Evolutionary conservation across 495 filamentous ascomycete species (phyloP).

Genomic region (Lasiosphaeria ovina): DNA sequence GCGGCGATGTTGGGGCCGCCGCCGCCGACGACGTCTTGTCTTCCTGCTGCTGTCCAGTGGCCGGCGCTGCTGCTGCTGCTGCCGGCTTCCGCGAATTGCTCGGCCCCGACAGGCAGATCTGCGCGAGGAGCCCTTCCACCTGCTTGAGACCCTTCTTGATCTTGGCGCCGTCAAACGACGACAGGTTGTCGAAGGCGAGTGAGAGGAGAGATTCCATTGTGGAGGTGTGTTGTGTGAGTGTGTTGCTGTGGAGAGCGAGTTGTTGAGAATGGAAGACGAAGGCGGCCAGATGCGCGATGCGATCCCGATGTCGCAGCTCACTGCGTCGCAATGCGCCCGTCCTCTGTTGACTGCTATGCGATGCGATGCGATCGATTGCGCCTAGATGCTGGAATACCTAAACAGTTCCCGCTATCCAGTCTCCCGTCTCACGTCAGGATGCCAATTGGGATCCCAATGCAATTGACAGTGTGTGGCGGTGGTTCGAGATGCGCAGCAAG

Average conservation of each 20-base stretch:
- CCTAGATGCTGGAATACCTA: no score
- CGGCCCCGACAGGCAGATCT: conserved; percentile 79
- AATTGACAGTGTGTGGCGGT: no score
- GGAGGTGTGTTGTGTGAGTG: neutral
- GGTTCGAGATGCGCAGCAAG: no score
- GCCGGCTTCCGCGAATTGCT: conserved; percentile 31
- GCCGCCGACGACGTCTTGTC: conserved; percentile 40
- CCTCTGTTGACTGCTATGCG: no score
- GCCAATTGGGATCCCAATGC: no score
- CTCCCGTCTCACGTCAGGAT: no score
- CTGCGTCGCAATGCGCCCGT: no score
- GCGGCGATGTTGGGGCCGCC: conserved; percentile 13
- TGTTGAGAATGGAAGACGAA: neutral
- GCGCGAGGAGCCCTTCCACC: conserved; percentile 91
- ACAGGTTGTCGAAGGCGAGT: conserved; percentile 93
- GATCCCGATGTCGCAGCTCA: no score
- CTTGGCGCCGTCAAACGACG: conserved; percentile 83
- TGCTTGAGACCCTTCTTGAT: conserved; percentile 92
- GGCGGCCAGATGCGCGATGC: neutral
- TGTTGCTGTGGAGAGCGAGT: no score
- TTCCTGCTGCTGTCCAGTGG: neutral
- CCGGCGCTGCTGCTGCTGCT: conserved; percentile 4
- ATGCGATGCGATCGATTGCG: no score
- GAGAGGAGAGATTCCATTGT: conserved; percentile 89
- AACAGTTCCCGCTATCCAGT: no score